Evolutionary conservation across 352 stramenopile genomes (phyloP).

Genomic region (Globisporangium parvum): DNA sequence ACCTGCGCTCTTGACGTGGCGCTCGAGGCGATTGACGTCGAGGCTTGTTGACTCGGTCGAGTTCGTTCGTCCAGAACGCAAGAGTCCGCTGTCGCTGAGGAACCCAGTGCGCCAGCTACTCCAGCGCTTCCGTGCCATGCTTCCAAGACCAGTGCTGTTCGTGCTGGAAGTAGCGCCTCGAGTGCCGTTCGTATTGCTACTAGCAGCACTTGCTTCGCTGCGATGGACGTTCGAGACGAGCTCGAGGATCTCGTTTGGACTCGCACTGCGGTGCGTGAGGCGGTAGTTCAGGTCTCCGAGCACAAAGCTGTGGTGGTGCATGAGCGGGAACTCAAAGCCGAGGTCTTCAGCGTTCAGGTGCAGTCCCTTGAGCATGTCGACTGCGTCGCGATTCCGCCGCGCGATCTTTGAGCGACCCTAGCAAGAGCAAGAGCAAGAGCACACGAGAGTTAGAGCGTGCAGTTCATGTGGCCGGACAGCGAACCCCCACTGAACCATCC

Average conservation of each 20-base stretch:
- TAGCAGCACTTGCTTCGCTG: slow-evolving; percentile 16
- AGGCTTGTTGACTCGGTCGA: slow-evolving; percentile 11
- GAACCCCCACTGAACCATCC: too few relatives aligned
- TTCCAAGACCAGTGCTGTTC: slow-evolving; percentile 2
- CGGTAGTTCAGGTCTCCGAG: slow-evolving; percentile 90
- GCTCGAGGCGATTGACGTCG: slow-evolving; percentile 35
- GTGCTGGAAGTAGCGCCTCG: background rate
- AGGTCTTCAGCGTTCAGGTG: slow-evolving; percentile 78
- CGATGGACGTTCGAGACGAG: slow-evolving; percentile 43
- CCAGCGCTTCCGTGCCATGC: slow-evolving; percentile 9
- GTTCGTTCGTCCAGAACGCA: slow-evolving; percentile 1
- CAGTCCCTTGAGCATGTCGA: slow-evolving; percentile 69
- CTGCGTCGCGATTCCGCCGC: slow-evolving; percentile 66
- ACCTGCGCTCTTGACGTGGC: slow-evolving; percentile 7
- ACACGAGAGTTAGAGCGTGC: background rate
- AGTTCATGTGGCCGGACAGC: background rate
- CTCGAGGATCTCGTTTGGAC: slow-evolving; percentile 50
- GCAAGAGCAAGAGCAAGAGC: background rate
- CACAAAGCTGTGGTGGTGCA: slow-evolving; percentile 87
- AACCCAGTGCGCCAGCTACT: slow-evolving; percentile 21
- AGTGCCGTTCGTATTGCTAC: background rate
- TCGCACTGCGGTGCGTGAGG: slow-evolving; percentile 49
- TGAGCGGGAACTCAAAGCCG: slow-evolving; percentile 79
- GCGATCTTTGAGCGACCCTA: slow-evolving; percentile 70
- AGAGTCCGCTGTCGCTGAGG: slow-evolving; percentile 12